These are phyloP conservation scores for Verruconis gallopava DNA, from an alignment of 2,329 filamentous ascomycete genomes.

Conservation along the genomic window DNA sequence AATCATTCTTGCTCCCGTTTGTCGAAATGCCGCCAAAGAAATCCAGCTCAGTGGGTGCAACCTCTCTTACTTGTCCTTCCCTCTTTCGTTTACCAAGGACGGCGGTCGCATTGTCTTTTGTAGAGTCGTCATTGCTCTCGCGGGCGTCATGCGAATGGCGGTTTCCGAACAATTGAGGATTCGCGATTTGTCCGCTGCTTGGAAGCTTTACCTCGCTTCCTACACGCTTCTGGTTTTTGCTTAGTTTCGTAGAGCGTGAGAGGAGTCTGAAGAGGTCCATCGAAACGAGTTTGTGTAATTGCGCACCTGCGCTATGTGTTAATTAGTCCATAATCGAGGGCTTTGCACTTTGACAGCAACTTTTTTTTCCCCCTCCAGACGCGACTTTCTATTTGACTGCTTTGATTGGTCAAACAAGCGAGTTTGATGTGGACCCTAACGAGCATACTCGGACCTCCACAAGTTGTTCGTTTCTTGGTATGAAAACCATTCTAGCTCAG, in stretches of 20 bases:
- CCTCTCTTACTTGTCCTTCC: constrained; percentile 31
- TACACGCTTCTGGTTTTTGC: constrained; percentile 26
- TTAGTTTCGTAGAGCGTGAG: constrained; percentile 53
- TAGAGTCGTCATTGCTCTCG: constrained; percentile 11
- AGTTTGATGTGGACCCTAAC: too few relatives aligned
- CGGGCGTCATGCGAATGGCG: too few relatives aligned
- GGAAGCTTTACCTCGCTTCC: constrained; percentile 38
- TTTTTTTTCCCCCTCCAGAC: too few relatives aligned
- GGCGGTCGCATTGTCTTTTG: constrained; percentile 28
- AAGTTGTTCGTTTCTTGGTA: too few relatives aligned
- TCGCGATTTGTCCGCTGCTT: constrained; percentile 49
- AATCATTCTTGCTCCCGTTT: constrained; percentile 1
- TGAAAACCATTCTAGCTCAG: too few relatives aligned
- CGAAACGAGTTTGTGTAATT: background rate
- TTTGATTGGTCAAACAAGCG: too few relatives aligned
- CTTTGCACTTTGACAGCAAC: too few relatives aligned
- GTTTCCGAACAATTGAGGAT: constrained; percentile 54
- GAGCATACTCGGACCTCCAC: too few relatives aligned
- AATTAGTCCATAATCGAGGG: background rate
- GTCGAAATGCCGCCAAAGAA: constrained; percentile 25
- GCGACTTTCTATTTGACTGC: too few relatives aligned
- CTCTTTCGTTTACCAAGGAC: constrained; percentile 16
- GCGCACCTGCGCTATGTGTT: background rate
- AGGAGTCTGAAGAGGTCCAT: constrained; percentile 60
- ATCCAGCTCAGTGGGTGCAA: constrained; percentile 26